These are phyloP conservation scores for Colletotrichum sp. DNA, from an alignment of 2,329 filamentous ascomycete species.

Conservation along the genomic window DNA sequence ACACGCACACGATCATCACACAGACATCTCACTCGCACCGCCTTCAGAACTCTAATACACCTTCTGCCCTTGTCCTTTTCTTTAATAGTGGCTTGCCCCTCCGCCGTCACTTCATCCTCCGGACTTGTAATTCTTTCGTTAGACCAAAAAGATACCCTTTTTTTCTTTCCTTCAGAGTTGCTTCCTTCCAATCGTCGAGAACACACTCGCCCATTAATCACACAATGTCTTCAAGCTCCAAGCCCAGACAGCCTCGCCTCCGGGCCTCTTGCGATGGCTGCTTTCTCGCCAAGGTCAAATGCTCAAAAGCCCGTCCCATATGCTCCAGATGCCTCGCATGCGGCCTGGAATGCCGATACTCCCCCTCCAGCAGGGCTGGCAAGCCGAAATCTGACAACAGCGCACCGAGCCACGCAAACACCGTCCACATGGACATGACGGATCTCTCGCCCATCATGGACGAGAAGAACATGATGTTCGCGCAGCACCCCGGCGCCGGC, in stretches of 20 bases:
- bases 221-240: slow-evolving; percentile 26
- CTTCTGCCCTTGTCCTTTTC: background rate
- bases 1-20: slow-evolving; percentile 11
- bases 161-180: background rate
- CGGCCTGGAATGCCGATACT: slow-evolving; percentile 57
- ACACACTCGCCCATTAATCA: background rate
- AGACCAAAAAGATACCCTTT: slow-evolving; percentile 13
- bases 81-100: slow-evolving; percentile 19
- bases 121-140: slow-evolving; percentile 5
- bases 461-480: slow-evolving; percentile 36
- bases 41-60: slow-evolving; percentile 18
- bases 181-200: background rate
- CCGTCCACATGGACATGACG: slow-evolving; percentile 25
- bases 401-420: slow-evolving; percentile 23
- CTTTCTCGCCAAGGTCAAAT: slow-evolving; percentile 62
- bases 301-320: slow-evolving; percentile 57
- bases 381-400: slow-evolving; percentile 48
- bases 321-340: slow-evolving; percentile 57
- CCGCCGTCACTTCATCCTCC: slow-evolving; percentile 4
- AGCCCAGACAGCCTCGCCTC: slow-evolving; percentile 45
- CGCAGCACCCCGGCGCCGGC: slow-evolving; percentile 29
- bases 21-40: slow-evolving; percentile 19
- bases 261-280: slow-evolving; percentile 59
- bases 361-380: slow-evolving; percentile 55
- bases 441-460: slow-evolving; percentile 28